Evolutionary conservation across 345 rosid genomes (phyloP), one percentile per base, ranked within the genome.

Genomic region (Pistacia integerrima): DNA sequence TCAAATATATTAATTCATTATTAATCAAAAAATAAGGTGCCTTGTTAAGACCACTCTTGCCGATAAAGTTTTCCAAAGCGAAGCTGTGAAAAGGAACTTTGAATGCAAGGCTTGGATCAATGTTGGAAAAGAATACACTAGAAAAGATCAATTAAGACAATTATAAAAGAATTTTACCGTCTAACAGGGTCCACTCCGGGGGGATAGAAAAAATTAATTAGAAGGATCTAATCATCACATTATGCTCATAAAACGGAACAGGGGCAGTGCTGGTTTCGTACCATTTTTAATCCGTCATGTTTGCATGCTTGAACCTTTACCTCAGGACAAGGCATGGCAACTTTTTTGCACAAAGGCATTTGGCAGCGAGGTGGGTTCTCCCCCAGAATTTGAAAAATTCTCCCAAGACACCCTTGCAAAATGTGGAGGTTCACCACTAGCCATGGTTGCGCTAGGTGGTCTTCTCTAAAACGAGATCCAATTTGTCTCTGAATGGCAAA

Each of bases 361-460:
- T 25, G 25, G 25, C 25, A 25, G 25, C 25, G 25, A 25, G 25
- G 25, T 25, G 25, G 25, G 16, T 25, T 78, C 64, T 60, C 81
- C 77, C 4, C 44, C 54, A 14, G 55, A 73, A 14, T 64, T 73
- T 33, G n/a, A 59, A 74, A 20, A 67, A 3, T 13, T 67, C 2
- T 73, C 81, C 4, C 8, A 2, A 0, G 17, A 44, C 8, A 67
- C 67, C 10, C 8, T 78, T 20, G 48, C 22, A 11, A 78, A 63
- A 67, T 78, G 81, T 62, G 77, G 51, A 57, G 77, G 81, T 14
- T 38, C 73, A 46, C 81, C 77, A 9, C 73, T 78, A 18, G 81
- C 81, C 59, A 73, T 78, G 35, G 69, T 60, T 11, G 69, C 78
- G 0, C 56, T 74, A 4, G 65, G 69, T 48, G 70, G 74, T 22